Base-by-base conservation (phyloP, 352 stramenopile species). In the Phytopythium aichiense region DNA sequence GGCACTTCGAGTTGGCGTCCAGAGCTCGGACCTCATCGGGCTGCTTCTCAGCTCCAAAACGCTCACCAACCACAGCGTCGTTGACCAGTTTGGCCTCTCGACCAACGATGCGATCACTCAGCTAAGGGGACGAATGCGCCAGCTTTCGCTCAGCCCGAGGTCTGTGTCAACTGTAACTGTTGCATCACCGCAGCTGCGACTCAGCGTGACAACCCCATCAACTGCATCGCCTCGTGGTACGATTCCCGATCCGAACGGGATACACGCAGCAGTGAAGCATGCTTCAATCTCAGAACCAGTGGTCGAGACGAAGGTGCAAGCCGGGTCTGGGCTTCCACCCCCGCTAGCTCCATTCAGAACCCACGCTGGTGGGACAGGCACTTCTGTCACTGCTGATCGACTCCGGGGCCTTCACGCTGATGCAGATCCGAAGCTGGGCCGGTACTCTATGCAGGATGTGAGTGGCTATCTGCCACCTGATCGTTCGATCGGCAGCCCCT, bases 61-160 rank as follows among this genome's bases (percentile, higher is more conserved):
- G 15, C 63, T 72, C 33, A 37, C 60, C 7, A 35, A 25, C 28
- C 55, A 63, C 23, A 40, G 33, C 9, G 56, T 76, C 23, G 64
- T 60, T 18, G 75, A 84, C 67, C 65, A 68, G 25, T 84, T 69
- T 61, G 71, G 73, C 12, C 53, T 77, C n/a, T 74, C 63, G 7
- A 69, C 75, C 50, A 46, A 43, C 31, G 67, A 80, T n/a, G 71
- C 65, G 12, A 59, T 72, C 12, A 33, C 49, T 20, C 35, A 28
- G 15, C 22, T 73, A 4, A 43, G 62, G 50, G 51, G 57, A 8
- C 67, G 60, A 30, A 18, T 68, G 16, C 52, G 30, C 15, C 20
- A 18, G 13, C 9, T 18, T 18, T 8, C 25, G 9, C 9, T n/a
- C 2, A 18, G 16, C 16, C 31, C 16, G 7, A 31, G 30, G 2